A percentile compares a stretch with the other conserved stretches of the same genome.
phyloP scores from a whole-genome alignment of 148 eudicot genomes.

The Silene conica region DNA sequence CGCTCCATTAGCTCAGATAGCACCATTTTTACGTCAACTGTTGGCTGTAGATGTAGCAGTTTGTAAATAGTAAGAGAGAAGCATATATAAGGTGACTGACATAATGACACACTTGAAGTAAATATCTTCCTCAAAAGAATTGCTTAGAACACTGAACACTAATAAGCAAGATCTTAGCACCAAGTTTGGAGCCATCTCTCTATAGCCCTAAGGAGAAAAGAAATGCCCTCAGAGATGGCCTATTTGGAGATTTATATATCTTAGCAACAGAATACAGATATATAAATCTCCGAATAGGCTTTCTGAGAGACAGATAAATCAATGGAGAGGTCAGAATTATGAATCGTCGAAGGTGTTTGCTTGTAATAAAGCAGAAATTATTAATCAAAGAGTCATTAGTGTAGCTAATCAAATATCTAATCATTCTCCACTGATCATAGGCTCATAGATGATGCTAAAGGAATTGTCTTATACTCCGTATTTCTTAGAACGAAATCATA shows the following conservation, averaged over 20 bases:
- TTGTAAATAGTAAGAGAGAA: conserved; percentile 9
- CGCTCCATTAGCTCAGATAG: conserved; percentile 93
- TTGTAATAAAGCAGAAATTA: background rate
- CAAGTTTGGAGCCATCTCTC: background rate
- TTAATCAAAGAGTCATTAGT: background rate
- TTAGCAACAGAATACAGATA: background rate
- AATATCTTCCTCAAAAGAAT: background rate
- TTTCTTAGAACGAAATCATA: background rate
- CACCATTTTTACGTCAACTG: conserved; percentile 86
- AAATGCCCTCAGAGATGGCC: background rate
- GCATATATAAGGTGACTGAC: background rate
- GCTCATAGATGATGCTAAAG: background rate
- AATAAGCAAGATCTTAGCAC: background rate
- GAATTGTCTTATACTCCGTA: background rate
- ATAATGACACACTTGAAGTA: background rate
- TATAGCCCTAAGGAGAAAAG: background rate
- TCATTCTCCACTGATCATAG: background rate
- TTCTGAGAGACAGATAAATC: background rate
- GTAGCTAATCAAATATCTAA: background rate
- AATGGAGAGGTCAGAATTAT: background rate
- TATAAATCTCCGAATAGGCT: background rate
- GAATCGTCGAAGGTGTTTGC: background rate
- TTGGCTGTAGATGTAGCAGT: conserved; percentile 53
- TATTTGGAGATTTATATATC: too few species aligned
- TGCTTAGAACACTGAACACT: background rate